phyloP scores from a whole-genome alignment of 2,329 filamentous ascomycete genomes.

The Leptographium lundbergii region DNA sequence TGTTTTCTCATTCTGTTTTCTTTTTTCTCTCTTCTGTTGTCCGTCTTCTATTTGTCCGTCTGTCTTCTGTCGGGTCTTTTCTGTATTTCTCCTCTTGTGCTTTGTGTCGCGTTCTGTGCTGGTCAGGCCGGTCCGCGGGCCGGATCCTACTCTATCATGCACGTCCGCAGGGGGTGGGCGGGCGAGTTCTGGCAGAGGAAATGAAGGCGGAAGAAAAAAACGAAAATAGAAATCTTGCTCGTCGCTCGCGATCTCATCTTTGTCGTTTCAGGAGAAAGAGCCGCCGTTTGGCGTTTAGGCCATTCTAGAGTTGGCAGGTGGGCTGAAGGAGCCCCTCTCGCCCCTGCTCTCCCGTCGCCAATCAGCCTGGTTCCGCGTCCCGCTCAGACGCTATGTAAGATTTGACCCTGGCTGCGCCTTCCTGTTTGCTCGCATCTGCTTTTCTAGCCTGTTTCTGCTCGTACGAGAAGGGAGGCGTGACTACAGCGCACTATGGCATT shows the following conservation, averaged over 20 bases:
- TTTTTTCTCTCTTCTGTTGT: not conserved
- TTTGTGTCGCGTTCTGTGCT: no score
- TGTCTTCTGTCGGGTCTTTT: not conserved
- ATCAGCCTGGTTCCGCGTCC: not conserved
- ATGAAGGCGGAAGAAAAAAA: no score
- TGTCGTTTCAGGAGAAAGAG: not conserved
- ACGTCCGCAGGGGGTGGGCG: no score
- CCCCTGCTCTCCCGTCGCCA: not conserved
- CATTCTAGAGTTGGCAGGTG: constrained; percentile 3
- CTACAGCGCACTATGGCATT: not conserved
- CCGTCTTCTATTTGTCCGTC: not conserved
- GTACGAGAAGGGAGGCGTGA: not conserved
- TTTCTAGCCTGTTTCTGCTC: not conserved
- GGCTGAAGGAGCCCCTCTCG: not conserved
- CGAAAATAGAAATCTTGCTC: not conserved
- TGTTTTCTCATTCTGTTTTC: not conserved
- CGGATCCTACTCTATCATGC: not conserved
- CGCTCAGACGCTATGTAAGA: not conserved
- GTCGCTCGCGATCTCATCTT: not conserved
- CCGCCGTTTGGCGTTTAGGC: not conserved
- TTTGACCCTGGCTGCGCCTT: not conserved
- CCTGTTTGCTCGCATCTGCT: not conserved
- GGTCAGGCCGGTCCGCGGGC: not conserved
- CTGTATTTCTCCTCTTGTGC: no score
- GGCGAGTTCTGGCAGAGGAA: no score